These are phyloP conservation scores for Akanthomyces dipterigenus DNA, from an alignment of 2,329 filamentous ascomycete species.

Conservation along the genomic window DNA sequence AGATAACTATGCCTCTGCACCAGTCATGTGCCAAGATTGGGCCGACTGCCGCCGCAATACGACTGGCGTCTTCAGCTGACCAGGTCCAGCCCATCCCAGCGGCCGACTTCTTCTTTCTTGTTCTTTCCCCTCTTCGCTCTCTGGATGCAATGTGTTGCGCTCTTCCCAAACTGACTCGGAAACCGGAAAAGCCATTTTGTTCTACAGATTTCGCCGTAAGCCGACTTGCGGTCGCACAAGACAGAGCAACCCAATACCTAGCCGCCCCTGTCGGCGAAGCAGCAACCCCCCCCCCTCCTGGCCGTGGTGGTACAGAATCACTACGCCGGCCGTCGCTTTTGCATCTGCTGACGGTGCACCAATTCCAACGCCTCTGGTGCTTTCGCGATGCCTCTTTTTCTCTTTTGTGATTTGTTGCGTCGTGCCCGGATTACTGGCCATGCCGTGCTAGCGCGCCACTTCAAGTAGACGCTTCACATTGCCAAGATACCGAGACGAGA, in stretches of 20 bases:
- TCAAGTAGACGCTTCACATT: too few relatives aligned
- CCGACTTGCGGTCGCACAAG: not conserved
- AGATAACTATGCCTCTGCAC: not conserved
- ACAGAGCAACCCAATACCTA: too few relatives aligned
- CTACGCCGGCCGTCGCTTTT: not conserved
- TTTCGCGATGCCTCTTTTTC: not conserved
- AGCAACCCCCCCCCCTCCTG: not conserved
- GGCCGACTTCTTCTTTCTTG: not conserved
- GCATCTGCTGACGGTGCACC: not conserved
- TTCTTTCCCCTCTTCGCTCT: not conserved
- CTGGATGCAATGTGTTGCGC: not conserved
- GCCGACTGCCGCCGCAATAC: not conserved
- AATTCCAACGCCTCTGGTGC: not conserved
- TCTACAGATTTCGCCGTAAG: not conserved
- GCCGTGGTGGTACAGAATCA: not conserved
- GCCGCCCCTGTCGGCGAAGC: not conserved
- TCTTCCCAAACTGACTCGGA: not conserved
- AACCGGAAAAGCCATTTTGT: not conserved
- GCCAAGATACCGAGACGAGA: too few relatives aligned
- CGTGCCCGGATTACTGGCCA: too few relatives aligned
- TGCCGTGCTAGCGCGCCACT: too few relatives aligned
- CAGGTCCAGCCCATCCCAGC: not conserved
- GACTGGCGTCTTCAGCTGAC: constrained; percentile 2
- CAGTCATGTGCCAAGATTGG: not conserved
- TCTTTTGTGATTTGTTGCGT: too few relatives aligned